These are phyloP conservation scores for Penicillium pancosmium DNA, from an alignment of 495 filamentous ascomycete genomes.

Conservation along the genomic window DNA sequence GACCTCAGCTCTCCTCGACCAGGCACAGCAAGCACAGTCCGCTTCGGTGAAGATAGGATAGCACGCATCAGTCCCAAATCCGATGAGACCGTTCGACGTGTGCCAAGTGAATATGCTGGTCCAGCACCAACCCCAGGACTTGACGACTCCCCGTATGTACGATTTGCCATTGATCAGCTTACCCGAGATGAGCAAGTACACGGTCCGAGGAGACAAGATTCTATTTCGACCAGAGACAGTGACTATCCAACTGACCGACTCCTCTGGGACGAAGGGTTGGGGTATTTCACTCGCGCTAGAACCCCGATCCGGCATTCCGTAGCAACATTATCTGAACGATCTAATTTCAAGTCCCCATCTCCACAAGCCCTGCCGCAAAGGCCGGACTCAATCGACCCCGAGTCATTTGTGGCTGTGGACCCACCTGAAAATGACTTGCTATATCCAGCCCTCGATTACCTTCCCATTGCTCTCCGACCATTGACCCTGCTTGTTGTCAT, in stretches of 20 bases:
- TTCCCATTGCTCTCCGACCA: slow-evolving; percentile 68
- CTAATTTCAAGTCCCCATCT: slow-evolving; percentile 26
- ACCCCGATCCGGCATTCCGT: slow-evolving; percentile 24
- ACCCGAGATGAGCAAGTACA: slow-evolving; percentile 63
- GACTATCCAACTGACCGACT: slow-evolving; percentile 53
- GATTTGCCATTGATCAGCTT: slow-evolving; percentile 73
- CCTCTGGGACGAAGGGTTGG: slow-evolving; percentile 53
- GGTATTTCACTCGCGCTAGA: slow-evolving; percentile 46
- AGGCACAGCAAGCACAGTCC: slow-evolving; percentile 34
- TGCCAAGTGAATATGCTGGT: slow-evolving; percentile 39
- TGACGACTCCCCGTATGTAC: slow-evolving; percentile 71
- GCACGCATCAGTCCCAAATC: slow-evolving; percentile 31
- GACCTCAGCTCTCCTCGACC: slow-evolving; percentile 30
- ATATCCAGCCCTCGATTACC: slow-evolving; percentile 61
- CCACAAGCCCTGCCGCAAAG: slow-evolving; percentile 33
- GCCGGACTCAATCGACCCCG: slow-evolving; percentile 41
- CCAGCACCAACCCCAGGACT: slow-evolving; percentile 60
- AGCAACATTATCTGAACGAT: slow-evolving; percentile 19
- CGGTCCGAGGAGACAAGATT: slow-evolving; percentile 35
- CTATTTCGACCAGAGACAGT: slow-evolving; percentile 36
- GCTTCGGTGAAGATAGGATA: slow-evolving; percentile 40
- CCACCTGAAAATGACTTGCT: slow-evolving; percentile 45
- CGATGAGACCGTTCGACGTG: slow-evolving; percentile 33
- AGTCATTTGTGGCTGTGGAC: slow-evolving; percentile 57
- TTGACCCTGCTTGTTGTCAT: slow-evolving; percentile 60